These are phyloP conservation scores for Coniophora puteana DNA, from an alignment of 1,284 basidiomycete species.

Conservation along the genomic window DNA sequence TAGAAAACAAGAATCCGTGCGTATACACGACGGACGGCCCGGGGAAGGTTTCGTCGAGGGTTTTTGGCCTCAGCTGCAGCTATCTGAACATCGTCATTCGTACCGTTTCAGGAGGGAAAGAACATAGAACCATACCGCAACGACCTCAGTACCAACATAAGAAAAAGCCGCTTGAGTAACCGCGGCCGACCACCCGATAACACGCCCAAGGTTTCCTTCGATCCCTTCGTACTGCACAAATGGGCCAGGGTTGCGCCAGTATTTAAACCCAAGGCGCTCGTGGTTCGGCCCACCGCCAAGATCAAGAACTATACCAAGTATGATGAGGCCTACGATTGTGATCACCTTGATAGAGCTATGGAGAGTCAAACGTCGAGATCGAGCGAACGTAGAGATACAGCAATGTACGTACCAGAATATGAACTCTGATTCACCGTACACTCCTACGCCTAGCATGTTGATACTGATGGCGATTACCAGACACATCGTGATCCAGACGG, in stretches of 20 bases:
- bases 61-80: conserved; percentile 37
- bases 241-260: conserved; percentile 38
- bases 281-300: conserved; percentile 32
- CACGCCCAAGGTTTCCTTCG: conserved; percentile 23
- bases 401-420: conserved; percentile 33
- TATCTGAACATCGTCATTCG: conserved; percentile 22
- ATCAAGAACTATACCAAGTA: no score
- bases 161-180: conserved; percentile 37
- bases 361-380: no score
- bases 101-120: conserved; percentile 5
- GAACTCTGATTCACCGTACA: conserved; percentile 54
- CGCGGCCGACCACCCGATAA: conserved; percentile 40
- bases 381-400: background rate
- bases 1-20: conserved; percentile 45
- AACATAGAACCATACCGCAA: conserved; percentile 27
- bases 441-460: conserved; percentile 51
- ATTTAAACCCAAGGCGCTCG: conserved; percentile 28
- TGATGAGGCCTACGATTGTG: no score
- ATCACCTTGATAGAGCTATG: no score
- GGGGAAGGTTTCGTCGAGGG: conserved; percentile 20
- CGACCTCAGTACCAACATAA: conserved; percentile 52
- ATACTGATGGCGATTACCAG: conserved; percentile 59
- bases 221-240: conserved; percentile 19
- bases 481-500: conserved; percentile 61
- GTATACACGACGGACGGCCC: conserved; percentile 41